Base-by-base conservation (phyloP, 192 early-diverging fungal genomes). In the Coemansia sp. region DNA sequence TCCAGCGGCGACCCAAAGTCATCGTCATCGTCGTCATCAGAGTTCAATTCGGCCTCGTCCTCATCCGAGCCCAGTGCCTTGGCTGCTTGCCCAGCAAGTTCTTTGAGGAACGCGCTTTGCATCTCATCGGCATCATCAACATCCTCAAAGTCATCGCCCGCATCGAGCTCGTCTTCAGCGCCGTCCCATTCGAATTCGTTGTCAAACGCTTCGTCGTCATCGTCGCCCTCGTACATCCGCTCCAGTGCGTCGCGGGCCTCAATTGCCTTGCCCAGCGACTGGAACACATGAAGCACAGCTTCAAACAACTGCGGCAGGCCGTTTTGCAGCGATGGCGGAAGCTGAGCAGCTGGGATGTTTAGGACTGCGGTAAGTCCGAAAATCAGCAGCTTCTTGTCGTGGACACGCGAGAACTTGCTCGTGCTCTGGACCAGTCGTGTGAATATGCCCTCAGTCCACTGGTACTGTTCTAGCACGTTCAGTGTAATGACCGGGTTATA, bases 331-430 rank as follows among this genome's bases (percentile, higher is more conserved):
- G 88, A 68, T 0, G 82, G 50, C 17, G 95, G 95, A 7, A 97
- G 67, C 66, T 88, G 81, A 6, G 84, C 85, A 22, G 81, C 63
- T 6, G 93, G 91, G 7, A 95, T 71, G 27, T 84, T 84, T 47
- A 97, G 63, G 9, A 97, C 69, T 0, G 91, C 69, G 59, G 87
- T 89, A 19, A 97, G 74, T 0, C 93, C 85, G 25, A 94, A 69
- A 55, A 97, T 91, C 11, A 87, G 85, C n/a, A 97, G 86, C 82
- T 94, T 94, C 85, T 95, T 96, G 77, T 97, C 95, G 77, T 94
- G 91, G 14, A 97, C 95, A 56, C 95, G 89, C 8, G 55, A 68
- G 66, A 97, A 93, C 60, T 87, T 87, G 63, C 83, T 77, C 21
- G 93, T 62, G 51, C 85, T 83, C 48, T 84, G 71, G 73, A 93